Evolutionary conservation across 306 rosid species (phyloP), one percentile per base, ranked within the genome.

Genomic region (barrel medic (Medicago truncatula)): DNA sequence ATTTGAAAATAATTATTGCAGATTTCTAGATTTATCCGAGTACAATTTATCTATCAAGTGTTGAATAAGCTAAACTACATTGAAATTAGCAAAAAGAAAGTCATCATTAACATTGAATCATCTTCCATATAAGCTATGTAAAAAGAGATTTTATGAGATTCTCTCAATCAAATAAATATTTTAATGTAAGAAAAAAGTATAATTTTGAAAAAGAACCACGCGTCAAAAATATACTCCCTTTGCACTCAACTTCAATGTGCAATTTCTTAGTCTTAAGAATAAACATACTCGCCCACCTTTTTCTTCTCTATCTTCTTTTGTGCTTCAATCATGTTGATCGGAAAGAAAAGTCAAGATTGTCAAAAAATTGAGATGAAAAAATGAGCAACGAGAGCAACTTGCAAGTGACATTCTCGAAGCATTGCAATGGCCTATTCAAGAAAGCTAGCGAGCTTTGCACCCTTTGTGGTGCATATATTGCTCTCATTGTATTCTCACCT

Each of bases 401-500:
- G 2, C 87, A 81, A 28, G 87, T 81, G 1, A 84, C 85, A 0
- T 84, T 84, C 57, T 84, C 87, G 2, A 84, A 84, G 66, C 81
- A 83, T 0, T 80, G 87, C 0, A 70, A 61, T 1, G 87, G 87
- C 0, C 76, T 84, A 2, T 81, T 84, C 78, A 84, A 84, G 78
- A 84, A 80, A 61, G 87, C 87, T 0, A 80, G 87, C 4, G 87
- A 84, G 28, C 83, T 80, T 1, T 77, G 85, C 72, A 84, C 78
- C 0, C 78, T 81, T 0, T 80, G 85, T 0, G 80, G 85, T 1
- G 80, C 71, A 0, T 67, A 77, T 0, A 56, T 84, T 8, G 87
- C 78, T 3, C 49, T 0, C n/a, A n/a, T n/a, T n/a, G n/a, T n/a
- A n/a, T n/a, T n/a, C n/a, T n/a, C n/a, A n/a, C n/a, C n/a, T n/a